Evolutionary conservation across 2,329 filamentous ascomycete genomes (phyloP).

Genomic region (Curvularia sp.): DNA sequence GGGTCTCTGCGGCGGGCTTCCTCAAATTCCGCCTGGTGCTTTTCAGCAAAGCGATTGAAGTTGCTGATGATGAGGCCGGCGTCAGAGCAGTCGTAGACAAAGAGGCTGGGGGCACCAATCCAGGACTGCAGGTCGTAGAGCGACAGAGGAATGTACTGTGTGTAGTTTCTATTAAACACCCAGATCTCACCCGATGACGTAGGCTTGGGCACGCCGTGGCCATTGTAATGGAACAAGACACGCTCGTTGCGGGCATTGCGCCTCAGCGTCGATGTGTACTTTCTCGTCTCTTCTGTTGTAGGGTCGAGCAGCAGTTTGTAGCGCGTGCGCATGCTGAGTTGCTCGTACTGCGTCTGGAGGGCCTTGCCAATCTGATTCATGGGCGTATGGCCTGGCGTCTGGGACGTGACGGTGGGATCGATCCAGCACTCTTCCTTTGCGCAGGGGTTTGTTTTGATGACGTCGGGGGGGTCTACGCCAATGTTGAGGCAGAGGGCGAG

Average conservation of each 20-base stretch:
- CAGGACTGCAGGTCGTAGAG: constrained; percentile 94
- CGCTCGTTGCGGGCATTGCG: constrained; percentile 95
- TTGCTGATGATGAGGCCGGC: constrained; percentile 95
- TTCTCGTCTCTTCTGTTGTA: constrained; percentile 95
- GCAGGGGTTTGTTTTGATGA: constrained; percentile 92
- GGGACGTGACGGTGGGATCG: constrained; percentile 81
- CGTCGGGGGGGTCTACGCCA: constrained; percentile 95
- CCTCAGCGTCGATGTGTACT: constrained; percentile 88
- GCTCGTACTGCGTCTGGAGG: constrained; percentile 96
- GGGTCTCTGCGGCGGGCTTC: constrained; percentile 79
- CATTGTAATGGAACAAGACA: constrained; percentile 98
- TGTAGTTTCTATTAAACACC: constrained; percentile 99
- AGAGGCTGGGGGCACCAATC: constrained; percentile 93
- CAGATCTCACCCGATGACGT: constrained; percentile 96
- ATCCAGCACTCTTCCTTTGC: constrained; percentile 97
- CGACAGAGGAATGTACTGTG: constrained; percentile 96
- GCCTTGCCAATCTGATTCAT: constrained; percentile 95
- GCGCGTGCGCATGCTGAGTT: constrained; percentile 89
- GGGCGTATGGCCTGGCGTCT: constrained; percentile 74
- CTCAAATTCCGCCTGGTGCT: constrained; percentile 88
- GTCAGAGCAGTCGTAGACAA: constrained; percentile 97
- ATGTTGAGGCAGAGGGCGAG: constrained; percentile 96
- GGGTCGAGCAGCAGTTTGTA: constrained; percentile 98
- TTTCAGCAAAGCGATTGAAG: constrained; percentile 92
- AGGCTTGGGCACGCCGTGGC: constrained; percentile 94